These are phyloP conservation scores for Pyrenochaeta sp. DNA, from an alignment of 2,329 filamentous ascomycete genomes.

Conservation along the genomic window DNA sequence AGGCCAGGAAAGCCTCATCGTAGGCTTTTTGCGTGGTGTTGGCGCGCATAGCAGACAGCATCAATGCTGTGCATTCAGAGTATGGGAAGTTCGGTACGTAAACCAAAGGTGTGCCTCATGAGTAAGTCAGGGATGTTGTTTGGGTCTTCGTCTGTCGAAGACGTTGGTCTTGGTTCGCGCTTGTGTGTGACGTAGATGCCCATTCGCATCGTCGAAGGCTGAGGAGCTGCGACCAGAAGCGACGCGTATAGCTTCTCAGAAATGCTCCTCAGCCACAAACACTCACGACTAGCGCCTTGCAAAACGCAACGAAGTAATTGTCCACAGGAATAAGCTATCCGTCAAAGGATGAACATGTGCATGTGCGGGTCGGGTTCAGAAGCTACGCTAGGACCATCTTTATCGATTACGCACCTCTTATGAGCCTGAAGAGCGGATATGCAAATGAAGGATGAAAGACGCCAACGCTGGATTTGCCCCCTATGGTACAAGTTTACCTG, in stretches of 20 bases:
- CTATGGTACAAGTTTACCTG: constrained; percentile 43
- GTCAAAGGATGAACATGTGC: constrained; percentile 20
- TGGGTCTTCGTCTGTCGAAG: constrained; percentile 30
- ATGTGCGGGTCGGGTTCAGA: constrained; percentile 30
- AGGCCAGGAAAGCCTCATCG: constrained; percentile 93
- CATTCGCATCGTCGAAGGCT: constrained; percentile 22
- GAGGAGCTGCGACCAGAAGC: constrained; percentile 22
- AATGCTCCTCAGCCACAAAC: constrained; percentile 12
- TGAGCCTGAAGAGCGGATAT: neutral
- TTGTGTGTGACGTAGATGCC: constrained; percentile 43
- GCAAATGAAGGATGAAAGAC: constrained; percentile 8
- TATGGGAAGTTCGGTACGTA: constrained; percentile 53
- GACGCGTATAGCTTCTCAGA: constrained; percentile 19
- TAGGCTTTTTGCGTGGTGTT: constrained; percentile 94
- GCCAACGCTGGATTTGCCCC: constrained; percentile 28
- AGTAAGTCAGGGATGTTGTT: constrained; percentile 20
- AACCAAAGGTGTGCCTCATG: constrained; percentile 28
- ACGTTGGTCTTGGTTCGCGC: constrained; percentile 33
- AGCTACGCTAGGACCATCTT: constrained; percentile 26
- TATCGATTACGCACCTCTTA: constrained; percentile 46
- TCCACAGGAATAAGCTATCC: constrained; percentile 4
- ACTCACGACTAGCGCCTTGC: neutral
- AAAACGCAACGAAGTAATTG: neutral
- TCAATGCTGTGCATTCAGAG: constrained; percentile 9
- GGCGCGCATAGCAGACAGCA: constrained; percentile 56